These are phyloP conservation scores for Alloascoidea hylecoeti DNA, from an alignment of 805 yeast genomes.

Conservation along the genomic window DNA sequence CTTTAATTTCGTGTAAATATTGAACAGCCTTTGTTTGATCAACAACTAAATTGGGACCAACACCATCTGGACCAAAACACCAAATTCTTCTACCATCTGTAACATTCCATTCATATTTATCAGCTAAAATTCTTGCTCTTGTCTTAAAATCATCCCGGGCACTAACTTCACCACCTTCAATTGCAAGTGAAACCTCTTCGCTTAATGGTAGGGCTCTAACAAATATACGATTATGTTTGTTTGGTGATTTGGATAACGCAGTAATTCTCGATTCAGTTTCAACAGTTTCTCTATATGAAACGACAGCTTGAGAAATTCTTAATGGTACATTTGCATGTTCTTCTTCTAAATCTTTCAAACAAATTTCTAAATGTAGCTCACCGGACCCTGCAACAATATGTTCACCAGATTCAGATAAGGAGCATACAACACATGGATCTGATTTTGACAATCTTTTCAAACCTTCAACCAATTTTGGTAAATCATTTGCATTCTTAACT, in stretches of 20 bases:
- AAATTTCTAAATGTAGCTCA: slow-evolving; percentile 98
- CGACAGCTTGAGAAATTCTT: slow-evolving; percentile 95
- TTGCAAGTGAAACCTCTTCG: slow-evolving; percentile 86
- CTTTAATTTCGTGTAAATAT: slow-evolving; percentile 98
- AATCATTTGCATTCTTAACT: slow-evolving; percentile 98
- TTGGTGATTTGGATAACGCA: slow-evolving; percentile 98
- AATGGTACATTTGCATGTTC: slow-evolving; percentile 99
- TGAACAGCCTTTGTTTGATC: slow-evolving; percentile 99
- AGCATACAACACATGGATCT: slow-evolving; percentile 93
- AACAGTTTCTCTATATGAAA: slow-evolving; percentile 98
- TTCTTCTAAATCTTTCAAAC: slow-evolving; percentile 88
- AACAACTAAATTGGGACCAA: slow-evolving; percentile 96
- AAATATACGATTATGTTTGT: slow-evolving; percentile 99
- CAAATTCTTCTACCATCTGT: slow-evolving; percentile 99
- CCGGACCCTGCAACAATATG: slow-evolving; percentile 99
- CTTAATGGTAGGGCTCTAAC: slow-evolving; percentile 92
- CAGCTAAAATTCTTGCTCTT: slow-evolving; percentile 98
- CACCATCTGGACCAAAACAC: slow-evolving; percentile 99
- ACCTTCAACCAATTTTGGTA: slow-evolving; percentile 99
- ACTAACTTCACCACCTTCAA: slow-evolving; percentile 82
- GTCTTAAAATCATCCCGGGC: slow-evolving; percentile 98
- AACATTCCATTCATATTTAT: slow-evolving; percentile 98
- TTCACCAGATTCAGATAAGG: slow-evolving; percentile 93
- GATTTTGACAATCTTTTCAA: slow-evolving; percentile 99
- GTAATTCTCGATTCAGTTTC: slow-evolving; percentile 84